Percentiles rank a stretch among this genome's conserved stretches.
Conservation (phyloP, 179 eudicot genomes). For the Nepenthes alata region DNA sequence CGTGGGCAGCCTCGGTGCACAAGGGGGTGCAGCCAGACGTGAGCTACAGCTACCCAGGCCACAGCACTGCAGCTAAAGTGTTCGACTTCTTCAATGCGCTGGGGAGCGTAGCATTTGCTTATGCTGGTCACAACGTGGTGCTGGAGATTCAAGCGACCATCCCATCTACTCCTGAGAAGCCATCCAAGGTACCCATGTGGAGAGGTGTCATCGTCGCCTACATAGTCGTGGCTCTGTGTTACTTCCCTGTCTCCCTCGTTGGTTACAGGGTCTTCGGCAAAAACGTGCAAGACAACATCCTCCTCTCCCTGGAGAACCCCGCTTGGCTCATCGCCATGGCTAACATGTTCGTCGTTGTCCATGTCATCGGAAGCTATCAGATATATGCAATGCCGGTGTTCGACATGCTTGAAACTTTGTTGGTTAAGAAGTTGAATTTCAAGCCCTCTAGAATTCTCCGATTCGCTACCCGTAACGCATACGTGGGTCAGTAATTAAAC, state of each 20-base stretch:
- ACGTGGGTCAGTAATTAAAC: not conserved
- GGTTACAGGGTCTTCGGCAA: not conserved
- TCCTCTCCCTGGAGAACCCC: not conserved
- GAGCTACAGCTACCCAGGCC: not conserved
- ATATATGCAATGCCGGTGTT: not conserved
- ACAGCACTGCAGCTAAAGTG: not conserved
- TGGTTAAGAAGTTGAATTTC: not conserved
- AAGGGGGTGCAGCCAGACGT: not conserved
- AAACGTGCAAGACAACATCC: not conserved
- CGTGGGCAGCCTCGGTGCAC: not conserved
- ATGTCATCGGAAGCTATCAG: not conserved
- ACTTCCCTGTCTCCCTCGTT: not conserved
- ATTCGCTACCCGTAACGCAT: not conserved
- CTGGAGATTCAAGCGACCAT: not conserved
- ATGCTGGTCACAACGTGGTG: conserved; percentile 1
- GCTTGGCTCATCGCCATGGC: conserved; percentile 1
- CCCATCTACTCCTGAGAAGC: not conserved
- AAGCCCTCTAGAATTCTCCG: not conserved
- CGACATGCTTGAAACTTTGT: not conserved
- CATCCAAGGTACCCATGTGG: not conserved
- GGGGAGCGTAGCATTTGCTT: not conserved
- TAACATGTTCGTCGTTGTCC: not conserved
- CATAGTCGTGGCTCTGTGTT: not conserved
- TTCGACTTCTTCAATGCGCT: not conserved
- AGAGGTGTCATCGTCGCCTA: conserved; percentile 1